Percentiles rank a stretch among this genome's conserved stretches.
Evolutionary conservation across 352 stramenopile species (phyloP).

Genomic region (Phytophthora pistaciae): DNA sequence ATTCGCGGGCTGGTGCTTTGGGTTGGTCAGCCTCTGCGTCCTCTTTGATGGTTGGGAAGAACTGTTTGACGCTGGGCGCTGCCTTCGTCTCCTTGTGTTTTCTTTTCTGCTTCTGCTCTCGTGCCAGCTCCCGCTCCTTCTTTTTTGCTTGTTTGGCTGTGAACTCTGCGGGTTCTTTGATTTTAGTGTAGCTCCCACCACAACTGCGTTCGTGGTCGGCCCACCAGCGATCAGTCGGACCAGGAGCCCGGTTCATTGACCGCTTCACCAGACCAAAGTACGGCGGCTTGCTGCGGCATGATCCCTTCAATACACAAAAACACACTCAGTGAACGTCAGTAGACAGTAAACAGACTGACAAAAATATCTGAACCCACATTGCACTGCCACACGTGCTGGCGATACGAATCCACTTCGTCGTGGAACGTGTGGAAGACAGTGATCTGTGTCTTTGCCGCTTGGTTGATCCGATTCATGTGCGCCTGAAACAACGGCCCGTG

Average conservation of each 20-base stretch:
- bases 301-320: constrained; percentile 47
- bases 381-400: constrained; percentile 89
- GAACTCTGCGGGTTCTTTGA: constrained; percentile 72
- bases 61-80: constrained; percentile 36
- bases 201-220: constrained; percentile 70
- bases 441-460: constrained; percentile 70
- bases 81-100: constrained; percentile 30
- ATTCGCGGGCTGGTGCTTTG: constrained; percentile 9
- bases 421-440: constrained; percentile 92
- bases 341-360: background rate
- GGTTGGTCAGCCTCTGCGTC: background rate
- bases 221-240: constrained; percentile 81
- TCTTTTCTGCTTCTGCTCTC: constrained; percentile 36
- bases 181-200: constrained; percentile 77
- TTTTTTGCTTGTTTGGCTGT: constrained; percentile 68
- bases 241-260: constrained; percentile 87
- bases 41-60: constrained; percentile 31
- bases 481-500: constrained; percentile 86
- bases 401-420: constrained; percentile 89
- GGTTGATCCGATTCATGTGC: constrained; percentile 87
- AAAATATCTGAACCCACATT: constrained; percentile 47
- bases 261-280: constrained; percentile 91
- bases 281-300: constrained; percentile 60
- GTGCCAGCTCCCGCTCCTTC: constrained; percentile 40
- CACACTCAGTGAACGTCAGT: background rate